Base-by-base conservation (phyloP, 140 eudicot species). In the Ambrosia hybrid region DNA sequence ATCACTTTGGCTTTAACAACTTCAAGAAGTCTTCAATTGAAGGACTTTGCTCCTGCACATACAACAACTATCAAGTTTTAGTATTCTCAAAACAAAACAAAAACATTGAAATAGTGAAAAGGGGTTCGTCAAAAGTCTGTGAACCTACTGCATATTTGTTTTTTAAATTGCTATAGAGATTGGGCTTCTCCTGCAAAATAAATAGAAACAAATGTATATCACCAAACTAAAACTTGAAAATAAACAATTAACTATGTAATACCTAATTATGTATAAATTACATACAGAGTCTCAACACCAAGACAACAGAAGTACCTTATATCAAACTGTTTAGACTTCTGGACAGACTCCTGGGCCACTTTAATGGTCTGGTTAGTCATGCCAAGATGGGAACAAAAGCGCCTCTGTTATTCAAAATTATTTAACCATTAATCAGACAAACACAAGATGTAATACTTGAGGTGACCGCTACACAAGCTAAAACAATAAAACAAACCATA, bases 301-400 rank as follows among this genome's bases (percentile, higher is more conserved):
- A 15, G 12, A 65, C 46, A 57, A 7, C 33, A 34, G 7, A 61
- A 15, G 39, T 79, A 87, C 93, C 93, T 84, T 76, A 87, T 87
- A 75, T 87, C 93, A 76, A 84, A 71, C 72, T 79, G 80, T 71
- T 82, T 82, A 1, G 89, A 84, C 57, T 79, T 84, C 59, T 84
- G 80, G 14, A 87, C 87, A 55, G 89, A 74, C 79, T 87, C 93
- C 71, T 87, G 87, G 15, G 84, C 94, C 6, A 86, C 93, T 76
- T 87, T 87, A 21, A 55, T 79, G 10, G 82, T 79, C 77, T 87
- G 83, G 26, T 80, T 84, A 33, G 77, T 68, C 90, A 87, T 84
- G 0, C 89, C 87, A 77, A 87, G 90, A 72, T 84, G 80, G 36
- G 93, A 84, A 79, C 93, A 87, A 76, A 87, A 87, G 1, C 89